phyloP scores from a whole-genome alignment of 2,329 filamentous ascomycete species.

The Aspergillus sp. region DNA sequence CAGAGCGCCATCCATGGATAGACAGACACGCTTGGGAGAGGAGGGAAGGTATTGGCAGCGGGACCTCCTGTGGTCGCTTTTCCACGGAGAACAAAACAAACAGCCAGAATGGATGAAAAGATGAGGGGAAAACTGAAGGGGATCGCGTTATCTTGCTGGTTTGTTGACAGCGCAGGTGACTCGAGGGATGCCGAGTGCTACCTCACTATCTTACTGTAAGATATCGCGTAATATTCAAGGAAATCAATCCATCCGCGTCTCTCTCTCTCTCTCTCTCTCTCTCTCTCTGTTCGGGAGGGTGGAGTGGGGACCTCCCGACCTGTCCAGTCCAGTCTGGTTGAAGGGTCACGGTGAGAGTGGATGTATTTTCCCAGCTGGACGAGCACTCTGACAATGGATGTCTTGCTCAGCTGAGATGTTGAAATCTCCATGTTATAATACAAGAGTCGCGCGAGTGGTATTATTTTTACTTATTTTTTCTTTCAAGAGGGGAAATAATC shows the following conservation, averaged over 20 bases:
- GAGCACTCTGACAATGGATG: neutral
- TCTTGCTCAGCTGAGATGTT: neutral
- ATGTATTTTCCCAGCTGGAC: neutral
- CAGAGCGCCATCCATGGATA: neutral
- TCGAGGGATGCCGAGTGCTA: neutral
- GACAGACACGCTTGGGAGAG: neutral
- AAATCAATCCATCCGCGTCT: neutral
- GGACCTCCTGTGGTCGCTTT: neutral
- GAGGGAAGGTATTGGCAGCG: neutral
- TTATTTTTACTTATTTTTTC: no score
- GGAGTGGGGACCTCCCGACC: neutral
- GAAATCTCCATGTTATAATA: no score
- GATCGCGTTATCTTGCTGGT: neutral
- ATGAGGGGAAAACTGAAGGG: neutral
- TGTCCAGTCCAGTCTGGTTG: neutral
- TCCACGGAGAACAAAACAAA: neutral
- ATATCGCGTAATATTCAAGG: neutral
- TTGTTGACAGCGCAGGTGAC: neutral
- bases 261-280: neutral
- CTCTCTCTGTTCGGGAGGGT: neutral
- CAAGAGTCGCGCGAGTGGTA: no score
- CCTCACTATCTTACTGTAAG: conserved; percentile 6
- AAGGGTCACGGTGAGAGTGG: neutral
- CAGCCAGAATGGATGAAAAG: neutral
- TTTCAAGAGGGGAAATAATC: neutral